Evolutionary conservation across 305 asterid genomes (phyloP).

Genomic region (Petunia hybrid): DNA sequence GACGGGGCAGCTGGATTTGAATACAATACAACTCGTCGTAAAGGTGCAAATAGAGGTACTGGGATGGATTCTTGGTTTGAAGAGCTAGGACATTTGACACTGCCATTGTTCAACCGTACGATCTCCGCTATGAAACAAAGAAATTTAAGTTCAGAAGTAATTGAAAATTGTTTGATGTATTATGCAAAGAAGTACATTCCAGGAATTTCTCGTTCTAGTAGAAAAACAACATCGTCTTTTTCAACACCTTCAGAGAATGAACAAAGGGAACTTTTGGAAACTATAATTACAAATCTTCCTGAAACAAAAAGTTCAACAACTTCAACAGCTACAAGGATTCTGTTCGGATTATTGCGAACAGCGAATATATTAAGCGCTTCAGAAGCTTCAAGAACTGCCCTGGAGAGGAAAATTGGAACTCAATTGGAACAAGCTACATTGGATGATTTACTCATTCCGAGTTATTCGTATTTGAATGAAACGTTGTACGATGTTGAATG

Average conservation of each 20-base stretch:
- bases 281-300: constrained; percentile 69
- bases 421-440: constrained; percentile 84
- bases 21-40: constrained; percentile 43
- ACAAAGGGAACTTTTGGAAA: constrained; percentile 87
- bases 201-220: constrained; percentile 70
- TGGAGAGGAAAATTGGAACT: constrained; percentile 90
- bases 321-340: constrained; percentile 55
- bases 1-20: constrained; percentile 51
- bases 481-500: constrained; percentile 92
- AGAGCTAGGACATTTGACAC: constrained; percentile 64
- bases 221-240: constrained; percentile 61
- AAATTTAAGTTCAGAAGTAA: constrained; percentile 70
- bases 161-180: constrained; percentile 81
- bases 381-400: constrained; percentile 57
- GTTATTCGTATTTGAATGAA: constrained; percentile 90
- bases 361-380: constrained; percentile 82
- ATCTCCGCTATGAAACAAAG: constrained; percentile 65
- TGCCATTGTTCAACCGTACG: constrained; percentile 66
- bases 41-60: constrained; percentile 36
- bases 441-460: constrained; percentile 91
- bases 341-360: constrained; percentile 82
- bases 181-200: constrained; percentile 84
- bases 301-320: constrained; percentile 52
- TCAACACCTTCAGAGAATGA: constrained; percentile 66
- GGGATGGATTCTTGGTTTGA: constrained; percentile 73